Base-by-base conservation (phyloP, 164 flowering plant genomes). In the Chloranthus sessilifolius region DNA sequence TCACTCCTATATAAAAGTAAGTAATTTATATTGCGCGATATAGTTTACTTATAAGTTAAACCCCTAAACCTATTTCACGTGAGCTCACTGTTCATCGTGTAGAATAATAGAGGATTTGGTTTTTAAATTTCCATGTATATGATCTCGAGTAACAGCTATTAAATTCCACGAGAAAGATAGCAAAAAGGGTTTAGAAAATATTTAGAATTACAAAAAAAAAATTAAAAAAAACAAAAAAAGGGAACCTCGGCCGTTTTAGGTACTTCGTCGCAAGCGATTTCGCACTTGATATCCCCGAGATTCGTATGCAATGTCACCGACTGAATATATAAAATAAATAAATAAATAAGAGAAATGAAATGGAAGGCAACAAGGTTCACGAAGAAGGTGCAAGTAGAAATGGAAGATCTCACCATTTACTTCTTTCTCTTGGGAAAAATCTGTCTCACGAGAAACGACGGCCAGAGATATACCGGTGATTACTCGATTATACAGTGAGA, bases 251-350 rank as follows among this genome's bases (percentile, higher is more conserved):
- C 78, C 3, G 87, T 41, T 63, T 82, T 85, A 3, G 92, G 77
- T 9, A 77, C 95, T 50, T 88, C 92, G 62, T 88, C 95, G 64
- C 97, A 89, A 34, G 74, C 60, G 62, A 89, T 77, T 59, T 89
- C 97, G 67, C 95, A 89, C 70, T 89, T 89, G 60, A 89, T 78
- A 70, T 89, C 97, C 34, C 97, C 97, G 15, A 89, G 85, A 59
- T 89, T 89, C 7, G 95, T 85, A 68, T 89, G 97, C 40, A 89
- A 67, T 20, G 95, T 89, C 14, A 89, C 95, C 0, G 97, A 72
- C 97, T 79, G 74, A 48, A 62, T 8, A 8, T 38, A 40, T 1
- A 25, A 20, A 39, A 15, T 10, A 14, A 39, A 38, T 7, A 39
- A 30, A 22, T 16, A 2, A 6, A 6, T 8, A 16, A 31, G 23